Evolutionary conservation across 352 stramenopile genomes (phyloP), one percentile per base, ranked within the genome.

Genomic region (Pythium apleroticum): DNA sequence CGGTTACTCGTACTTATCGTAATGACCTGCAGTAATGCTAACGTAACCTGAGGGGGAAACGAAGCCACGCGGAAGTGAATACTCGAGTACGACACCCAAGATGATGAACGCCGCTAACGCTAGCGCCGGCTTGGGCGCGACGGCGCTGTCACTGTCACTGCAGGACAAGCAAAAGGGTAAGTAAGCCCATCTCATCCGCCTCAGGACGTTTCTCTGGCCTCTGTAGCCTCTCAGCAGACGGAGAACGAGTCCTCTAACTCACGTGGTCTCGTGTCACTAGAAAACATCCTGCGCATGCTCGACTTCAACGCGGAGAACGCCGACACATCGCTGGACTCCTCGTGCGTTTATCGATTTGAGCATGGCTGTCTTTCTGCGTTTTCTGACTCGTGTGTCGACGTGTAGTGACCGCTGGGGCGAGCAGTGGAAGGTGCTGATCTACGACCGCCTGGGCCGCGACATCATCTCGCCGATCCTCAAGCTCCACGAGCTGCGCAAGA

Each of bases 391-490:
- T 48, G 15, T 65, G 28, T 63, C 24, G 25, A 22, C 52, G 22
- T 50, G 20, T 19, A 91, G 82, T 2, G 84, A 92, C 41, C 69
- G 81, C 65, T 95, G 86, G 86, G 84, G 84, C 15, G 81, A 95
- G 31, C 86, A 95, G 59, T 95, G 87, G 87, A 99, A 99, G 71
- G 95, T 99, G 46, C 77, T 99, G 33, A 96, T 99, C 65, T 99
- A 99, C 77, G 97, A 99, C 80, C 77, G 80, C 27, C 88, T 96
- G 65, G 98, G 93, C 68, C 91, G 96, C 37, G 94, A 98, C 68
- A 98, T 99, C 68, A 98, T 99, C 72, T 98, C 95, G 30, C 97
- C 97, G 22, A 94, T 99, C 27, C 76, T 99, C n/a, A 98, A 97
- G 65, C 96, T 99, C 33, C 93, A 96, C 63, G 91, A 98, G 75